Base-by-base conservation (phyloP, 305 asterid species). In the Fraxinus sp. region DNA sequence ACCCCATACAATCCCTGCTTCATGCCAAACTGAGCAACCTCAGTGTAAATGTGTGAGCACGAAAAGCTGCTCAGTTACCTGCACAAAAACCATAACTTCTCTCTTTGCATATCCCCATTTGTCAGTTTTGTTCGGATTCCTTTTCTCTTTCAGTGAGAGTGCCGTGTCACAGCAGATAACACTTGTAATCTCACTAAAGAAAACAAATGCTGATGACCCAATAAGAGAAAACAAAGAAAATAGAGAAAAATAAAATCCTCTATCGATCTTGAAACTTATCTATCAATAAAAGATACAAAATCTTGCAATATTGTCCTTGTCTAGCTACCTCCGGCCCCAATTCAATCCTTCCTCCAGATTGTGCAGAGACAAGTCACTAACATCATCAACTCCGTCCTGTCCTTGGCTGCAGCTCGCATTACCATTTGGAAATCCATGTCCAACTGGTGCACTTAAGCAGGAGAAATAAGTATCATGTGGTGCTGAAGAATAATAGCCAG, bases 391-490 rank as follows among this genome's bases (percentile, higher is more conserved):
- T 8, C 82, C 78, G 2, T 66, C 82, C 26, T 55, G 22, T 37
- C 39, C 57, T 46, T 13, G 57, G 28, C 75, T 74, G 46, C 89
- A 80, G 39, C 89, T 11, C n/a, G 57, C n/a, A 46, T 75, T 73
- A 3, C 76, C 71, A 26, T 33, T 75, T 36, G 62, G 75, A 39
- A 79, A 81, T 13, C 91, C 93, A 14, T 83, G 90, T 33, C 89
- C 91, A 81, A 91, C 89, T 59, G 94, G 97, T 13, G 96, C 97
- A 10, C 97, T 97, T 20, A 95, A 79, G 89, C 96, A 91, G 55
- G 94, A 90, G 90, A 92, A 91, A 62, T 86, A 87, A 0, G 78
- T 26, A 2, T 81, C 80, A 5, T 85, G 75, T 8, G 86, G 70
- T 2, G 89, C 13, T 0, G 84, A 30, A 14, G 80, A 74, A 43